These are phyloP conservation scores for Backusella parvicylindrica DNA, from an alignment of 192 early-diverging fungal species.

Conservation along the genomic window DNA sequence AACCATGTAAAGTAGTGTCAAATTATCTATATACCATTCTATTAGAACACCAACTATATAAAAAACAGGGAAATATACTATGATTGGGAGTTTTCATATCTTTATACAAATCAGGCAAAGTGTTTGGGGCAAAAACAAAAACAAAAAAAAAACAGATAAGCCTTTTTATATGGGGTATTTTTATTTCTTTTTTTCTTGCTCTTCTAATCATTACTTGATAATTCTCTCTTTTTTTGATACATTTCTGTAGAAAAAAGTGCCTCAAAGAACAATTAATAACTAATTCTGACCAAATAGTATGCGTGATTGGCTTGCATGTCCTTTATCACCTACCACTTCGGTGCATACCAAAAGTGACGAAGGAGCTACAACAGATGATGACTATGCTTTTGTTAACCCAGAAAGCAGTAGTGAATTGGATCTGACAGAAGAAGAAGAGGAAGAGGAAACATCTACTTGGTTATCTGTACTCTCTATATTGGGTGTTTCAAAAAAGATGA, in stretches of 20 bases:
- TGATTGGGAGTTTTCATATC: not conserved
- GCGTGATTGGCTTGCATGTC: constrained; percentile 18
- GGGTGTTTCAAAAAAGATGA: not conserved
- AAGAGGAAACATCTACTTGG: not conserved
- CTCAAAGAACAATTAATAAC: not conserved
- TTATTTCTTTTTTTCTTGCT: not conserved
- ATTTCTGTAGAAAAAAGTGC: not conserved
- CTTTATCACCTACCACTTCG: not conserved
- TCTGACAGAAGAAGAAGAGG: not conserved
- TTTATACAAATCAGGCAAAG: not conserved
- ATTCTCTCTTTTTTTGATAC: not conserved
- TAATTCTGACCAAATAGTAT: not conserved
- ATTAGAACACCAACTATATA: not conserved
- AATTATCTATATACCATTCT: not conserved
- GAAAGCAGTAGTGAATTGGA: not conserved
- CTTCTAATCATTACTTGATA: not conserved
- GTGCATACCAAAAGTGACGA: not conserved
- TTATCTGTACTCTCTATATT: not conserved
- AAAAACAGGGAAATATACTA: not conserved
- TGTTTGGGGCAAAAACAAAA: not conserved
- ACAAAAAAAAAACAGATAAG: not conserved
- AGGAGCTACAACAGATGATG: not conserved
- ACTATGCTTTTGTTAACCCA: not conserved
- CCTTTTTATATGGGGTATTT: not conserved
- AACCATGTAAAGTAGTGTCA: not conserved